These are phyloP conservation scores for Trichoderma hamatum DNA, from an alignment of 2,329 filamentous ascomycete genomes.

Conservation along the genomic window DNA sequence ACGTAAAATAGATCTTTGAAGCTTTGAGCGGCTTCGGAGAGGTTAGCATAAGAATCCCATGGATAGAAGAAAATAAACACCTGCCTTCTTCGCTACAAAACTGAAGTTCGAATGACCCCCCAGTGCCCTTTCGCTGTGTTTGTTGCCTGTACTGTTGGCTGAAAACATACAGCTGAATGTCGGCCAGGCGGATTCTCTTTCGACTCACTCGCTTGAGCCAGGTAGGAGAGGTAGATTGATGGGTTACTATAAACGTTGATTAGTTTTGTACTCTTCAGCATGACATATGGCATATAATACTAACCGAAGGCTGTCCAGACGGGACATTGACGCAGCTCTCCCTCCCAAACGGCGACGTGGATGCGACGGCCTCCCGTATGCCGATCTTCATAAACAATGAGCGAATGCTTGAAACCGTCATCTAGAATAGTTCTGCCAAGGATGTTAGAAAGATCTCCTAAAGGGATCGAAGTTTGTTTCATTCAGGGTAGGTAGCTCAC, in stretches of 20 bases:
- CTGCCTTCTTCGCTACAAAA: constrained; percentile 50
- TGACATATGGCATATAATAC: constrained; percentile 29
- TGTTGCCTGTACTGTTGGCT: constrained; percentile 58
- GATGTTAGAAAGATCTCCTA: neutral
- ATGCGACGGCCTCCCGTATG: constrained; percentile 55
- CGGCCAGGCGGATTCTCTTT: constrained; percentile 54
- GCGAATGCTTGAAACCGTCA: constrained; percentile 55
- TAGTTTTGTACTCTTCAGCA: neutral
- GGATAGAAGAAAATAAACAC: constrained; percentile 2
- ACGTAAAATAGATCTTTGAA: constrained; percentile 49
- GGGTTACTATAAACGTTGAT: constrained; percentile 49
- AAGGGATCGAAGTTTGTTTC: neutral
- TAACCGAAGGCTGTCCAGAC: constrained; percentile 67
- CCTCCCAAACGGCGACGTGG: constrained; percentile 59
- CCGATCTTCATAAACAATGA: constrained; percentile 57
- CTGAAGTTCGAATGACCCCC: constrained; percentile 54
- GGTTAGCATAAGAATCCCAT: neutral
- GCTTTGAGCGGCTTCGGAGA: constrained; percentile 37
- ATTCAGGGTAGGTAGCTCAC: constrained; percentile 43
- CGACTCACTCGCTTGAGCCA: constrained; percentile 56
- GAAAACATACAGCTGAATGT: constrained; percentile 63
- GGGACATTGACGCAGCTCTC: constrained; percentile 56
- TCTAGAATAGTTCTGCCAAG: constrained; percentile 56
- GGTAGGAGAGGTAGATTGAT: constrained; percentile 50
- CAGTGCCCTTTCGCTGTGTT: constrained; percentile 52